Percentiles rank a stretch among this genome's conserved stretches.
Conservation (phyloP, 1,284 basidiomycete genomes). For the Grifola frondosa region DNA sequence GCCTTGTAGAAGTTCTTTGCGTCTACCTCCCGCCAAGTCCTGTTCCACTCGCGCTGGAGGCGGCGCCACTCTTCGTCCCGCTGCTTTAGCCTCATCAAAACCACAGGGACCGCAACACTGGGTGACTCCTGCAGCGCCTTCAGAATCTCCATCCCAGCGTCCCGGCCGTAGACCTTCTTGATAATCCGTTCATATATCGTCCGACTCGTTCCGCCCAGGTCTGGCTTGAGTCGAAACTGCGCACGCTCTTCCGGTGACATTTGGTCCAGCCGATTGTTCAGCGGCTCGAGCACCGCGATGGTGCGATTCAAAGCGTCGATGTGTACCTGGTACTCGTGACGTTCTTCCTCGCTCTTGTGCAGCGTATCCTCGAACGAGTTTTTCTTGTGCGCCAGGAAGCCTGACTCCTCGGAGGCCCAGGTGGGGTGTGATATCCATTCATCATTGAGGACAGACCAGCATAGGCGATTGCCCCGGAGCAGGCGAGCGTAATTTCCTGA, state of each 20-base stretch:
- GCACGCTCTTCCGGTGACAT: slow-evolving; percentile 90
- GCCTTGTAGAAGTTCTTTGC: slow-evolving; percentile 97
- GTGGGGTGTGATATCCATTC: slow-evolving; percentile 97
- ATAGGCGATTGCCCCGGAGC: slow-evolving; percentile 94
- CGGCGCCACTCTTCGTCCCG: slow-evolving; percentile 99
- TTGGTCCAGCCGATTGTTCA: slow-evolving; percentile 82
- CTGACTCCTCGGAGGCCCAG: slow-evolving; percentile 95
- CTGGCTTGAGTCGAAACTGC: slow-evolving; percentile 81
- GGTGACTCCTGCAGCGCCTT: slow-evolving; percentile 93
- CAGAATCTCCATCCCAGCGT: slow-evolving; percentile 83
- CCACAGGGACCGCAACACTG: slow-evolving; percentile 88
- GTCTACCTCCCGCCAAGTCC: slow-evolving; percentile 97
- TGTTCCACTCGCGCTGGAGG: slow-evolving; percentile 93
- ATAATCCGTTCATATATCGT: slow-evolving; percentile 92
- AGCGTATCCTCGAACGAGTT: slow-evolving; percentile 96
- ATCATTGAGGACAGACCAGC: slow-evolving; percentile 96
- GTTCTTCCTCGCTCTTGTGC: slow-evolving; percentile 96
- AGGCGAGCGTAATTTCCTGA: slow-evolving; percentile 87
- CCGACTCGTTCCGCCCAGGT: slow-evolving; percentile 88
- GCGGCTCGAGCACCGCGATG: slow-evolving; percentile 90
- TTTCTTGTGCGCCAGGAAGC: slow-evolving; percentile 95
- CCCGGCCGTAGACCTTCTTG: slow-evolving; percentile 92
- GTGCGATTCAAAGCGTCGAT: slow-evolving; percentile 92
- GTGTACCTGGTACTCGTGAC: slow-evolving; percentile 98
- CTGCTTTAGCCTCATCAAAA: slow-evolving; percentile 86